phyloP scores from a whole-genome alignment of 2,329 filamentous ascomycete species.

The Aspergillus luchuensis region DNA sequence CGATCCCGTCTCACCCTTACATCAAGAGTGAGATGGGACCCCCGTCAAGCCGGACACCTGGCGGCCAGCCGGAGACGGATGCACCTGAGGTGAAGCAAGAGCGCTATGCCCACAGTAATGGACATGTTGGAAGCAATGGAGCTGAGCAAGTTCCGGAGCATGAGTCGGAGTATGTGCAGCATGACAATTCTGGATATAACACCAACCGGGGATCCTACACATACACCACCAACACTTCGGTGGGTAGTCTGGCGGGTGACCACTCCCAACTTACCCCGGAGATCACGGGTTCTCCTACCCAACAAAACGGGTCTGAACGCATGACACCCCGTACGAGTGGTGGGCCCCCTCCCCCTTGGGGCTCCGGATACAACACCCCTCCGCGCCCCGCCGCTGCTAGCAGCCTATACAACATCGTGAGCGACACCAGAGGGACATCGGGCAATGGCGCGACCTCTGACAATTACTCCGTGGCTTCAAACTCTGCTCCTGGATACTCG shows the following conservation, averaged over 20 bases:
- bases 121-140: constrained; percentile 56
- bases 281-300: constrained; percentile 76
- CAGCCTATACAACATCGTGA: constrained; percentile 87
- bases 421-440: constrained; percentile 68
- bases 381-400: constrained; percentile 71
- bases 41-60: constrained; percentile 64
- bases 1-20: constrained; percentile 60
- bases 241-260: constrained; percentile 68
- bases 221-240: constrained; percentile 68
- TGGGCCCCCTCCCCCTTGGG: constrained; percentile 72
- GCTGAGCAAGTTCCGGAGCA: constrained; percentile 72
- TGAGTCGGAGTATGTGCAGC: constrained; percentile 80
- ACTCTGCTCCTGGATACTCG: constrained; percentile 57
- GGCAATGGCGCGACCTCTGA: constrained; percentile 68
- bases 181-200: constrained; percentile 71
- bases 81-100: constrained; percentile 70
- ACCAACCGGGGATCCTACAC: constrained; percentile 73
- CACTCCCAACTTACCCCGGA: constrained; percentile 77
- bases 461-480: constrained; percentile 68
- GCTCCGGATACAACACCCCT: constrained; percentile 74
- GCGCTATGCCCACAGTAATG: constrained; percentile 61
- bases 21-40: constrained; percentile 89
- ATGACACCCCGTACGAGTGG: constrained; percentile 81
- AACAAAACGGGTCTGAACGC: constrained; percentile 78
- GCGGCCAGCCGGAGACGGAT: constrained; percentile 62